Evolutionary conservation across 2,329 filamentous ascomycete genomes (phyloP), one percentile per base, ranked within the genome.

Genomic region (Pyrenochaeta sp.): DNA sequence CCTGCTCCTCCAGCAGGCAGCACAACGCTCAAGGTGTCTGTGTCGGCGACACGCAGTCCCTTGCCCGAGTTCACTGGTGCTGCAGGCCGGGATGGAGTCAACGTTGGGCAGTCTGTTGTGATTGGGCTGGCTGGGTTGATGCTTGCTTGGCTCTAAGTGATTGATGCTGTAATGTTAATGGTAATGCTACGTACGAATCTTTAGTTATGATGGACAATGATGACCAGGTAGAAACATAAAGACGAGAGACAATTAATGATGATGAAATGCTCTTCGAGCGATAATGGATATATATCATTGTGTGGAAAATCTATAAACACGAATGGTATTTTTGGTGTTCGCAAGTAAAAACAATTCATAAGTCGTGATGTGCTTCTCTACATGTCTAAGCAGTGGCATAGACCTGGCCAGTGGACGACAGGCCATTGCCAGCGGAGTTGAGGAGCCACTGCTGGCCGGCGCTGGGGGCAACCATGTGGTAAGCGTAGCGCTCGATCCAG

Each of bases 401-500:
- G 8, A 48, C 46, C 20, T 48, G 31, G 8, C 63, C 63, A 10
- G 57, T 45, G 5, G 47, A 45, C n/a, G 53, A 55, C 13, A 67
- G 37, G 6, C 50, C 55, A 20, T 27, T 51, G 11, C 61, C 61
- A 18, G 45, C 43, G 29, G 57, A 28, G 30, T 44, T 59, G 20
- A 61, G 44, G 19, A 63, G 38, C 39, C 41, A 59, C 43, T 49
- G 48, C 7, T 43, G 44, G 17, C 49, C 52, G 28, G 47, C 44
- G 35, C 47, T 46, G 3, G 58, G 53, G 1, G 63, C 64, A 41
- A 55, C 60, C 51, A 58, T 62, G 48, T 60, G 53, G 50, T 63
- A 67, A 1, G 68, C 63, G 44, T 72, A 72, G 11, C 66, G 42
- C 51, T 69, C 56, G 20, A 72, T 63, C 48, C 55, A 69, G 21